Evolutionary conservation across 805 yeast species (phyloP), one percentile per base, ranked within the genome.

Genomic region (Pichia eremophila): DNA sequence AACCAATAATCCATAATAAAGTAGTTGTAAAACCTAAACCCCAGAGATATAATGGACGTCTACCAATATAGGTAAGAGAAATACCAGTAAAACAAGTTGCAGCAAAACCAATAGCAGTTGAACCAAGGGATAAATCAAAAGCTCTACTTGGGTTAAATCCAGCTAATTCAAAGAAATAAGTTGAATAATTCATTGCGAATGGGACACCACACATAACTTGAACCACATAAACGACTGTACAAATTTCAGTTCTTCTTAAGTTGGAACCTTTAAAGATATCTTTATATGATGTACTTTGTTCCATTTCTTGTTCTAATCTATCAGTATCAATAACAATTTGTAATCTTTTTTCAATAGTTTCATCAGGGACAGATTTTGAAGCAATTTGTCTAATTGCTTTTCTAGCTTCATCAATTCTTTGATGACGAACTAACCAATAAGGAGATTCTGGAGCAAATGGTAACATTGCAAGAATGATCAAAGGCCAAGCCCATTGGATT

Each of bases 131-230:
- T 32, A 52, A 52, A 40, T 52, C 55, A 47, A 56, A 57, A 19
- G 58, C 49, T 29, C 35, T 47, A 32, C 14, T 45, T 37, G 50
- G 47, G 15, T 43, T 40, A 22, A 51, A 47, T 40, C 62, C 60
- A 28, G 52, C 56, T 10, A 41, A n/a, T 44, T 51, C 46, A 45
- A 51, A 52, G 48, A 50, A 51, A 60, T 76, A 74, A 44, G 78
- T 81, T 48, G 79, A 74, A 57, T 78, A 79, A 70, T 79, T 79
- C 78, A 78, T 75, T 70, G 77, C 71, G 51, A 77, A 80, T 55
- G 79, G 78, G 73, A 77, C 74, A 53, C 85, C 85, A 39, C 81
- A 73, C 52, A 78, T 63, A 56, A 76, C 81, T 61, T 74, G 79
- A 74, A 78, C 72, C 54, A 72, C 64, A 62, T 74, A 80, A 34